Evolutionary conservation across 176 grass and related monocot genomes (phyloP), one percentile per base, ranked within the genome.

Genomic region (Bromus sterilis): DNA sequence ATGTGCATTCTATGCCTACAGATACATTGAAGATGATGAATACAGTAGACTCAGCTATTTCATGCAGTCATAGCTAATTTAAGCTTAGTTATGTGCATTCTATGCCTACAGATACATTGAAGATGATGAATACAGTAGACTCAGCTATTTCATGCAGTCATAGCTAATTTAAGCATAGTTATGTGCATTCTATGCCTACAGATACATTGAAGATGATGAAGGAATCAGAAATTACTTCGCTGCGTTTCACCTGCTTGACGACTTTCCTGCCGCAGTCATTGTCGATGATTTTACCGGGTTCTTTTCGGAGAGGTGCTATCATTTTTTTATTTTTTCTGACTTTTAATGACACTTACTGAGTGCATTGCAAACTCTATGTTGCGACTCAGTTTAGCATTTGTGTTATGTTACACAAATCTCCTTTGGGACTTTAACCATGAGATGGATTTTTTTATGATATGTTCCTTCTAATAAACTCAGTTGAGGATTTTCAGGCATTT

Each of bases 271-370:
- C 78, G 88, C 88, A 74, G 86, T 98, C 43, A 88, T 98, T 55
- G 86, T 98, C 74, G 96, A 98, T 66, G 96, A 90, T 91, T 98
- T 98, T 85, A 93, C 86, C 64, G 84, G 92, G 39, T 84, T 91
- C 86, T 98, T 98, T 82, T 86, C 56, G 0, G 84, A 93, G 29
- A 86, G 84, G 96, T 95, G 31, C 41, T 64, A 53, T 77, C 26
- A 44, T 31, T 39, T 24, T 67, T 67, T 30, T 11, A 12, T 15
- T 78, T 79, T 69, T 73, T 10, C 53, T 84, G 36, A 44, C 14
- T 11, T 18, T 35, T 64, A 74, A 56, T 23, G 20, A 25, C 4
- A 80, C 36, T 58, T 65, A 46, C 66, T 55, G 11, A 5, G 26
- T 62, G 5, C 43, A 55, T 43, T 56, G 8, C 14, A 24, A 42